Base-by-base conservation (phyloP, 352 stramenopile genomes). In the Globisporangium abappressorium region DNA sequence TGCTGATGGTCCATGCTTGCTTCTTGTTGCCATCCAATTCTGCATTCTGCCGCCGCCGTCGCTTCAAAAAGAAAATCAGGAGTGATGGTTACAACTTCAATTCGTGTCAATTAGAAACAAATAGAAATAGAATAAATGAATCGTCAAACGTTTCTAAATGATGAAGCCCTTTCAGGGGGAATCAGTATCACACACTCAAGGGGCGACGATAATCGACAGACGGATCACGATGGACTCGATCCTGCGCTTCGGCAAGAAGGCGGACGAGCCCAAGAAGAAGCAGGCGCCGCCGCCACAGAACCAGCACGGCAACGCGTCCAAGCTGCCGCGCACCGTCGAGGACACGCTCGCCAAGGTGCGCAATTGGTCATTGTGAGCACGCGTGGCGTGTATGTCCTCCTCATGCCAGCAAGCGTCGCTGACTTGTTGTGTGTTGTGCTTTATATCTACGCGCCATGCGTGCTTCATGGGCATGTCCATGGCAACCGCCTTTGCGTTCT, bases 311-410 rank as follows among this genome's bases (percentile, higher is more conserved):
- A 80, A 62, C 24, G 76, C 78, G 47, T 76, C 82, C 20, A 82
- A 85, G 70, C 74, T 91, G 36, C 79, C 80, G 34, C 71, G 69
- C 15, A 74, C 76, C 14, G 80, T 91, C 3, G 82, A 89, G 51
- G 71, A 87, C 24, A 80, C 76, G 24, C 75, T 91, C 24, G 68
- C 74, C 7, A 82, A 84, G 73, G 82, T 91, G 64, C 1, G 26
- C 38, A 14, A 46, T 46, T 46, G 38, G 18, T 20, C 38, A 14
- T 20, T 46, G 38, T 46, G 38, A 46, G 36, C 26, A 18, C 26
- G 64, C 47, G 11, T 5, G 11, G 24, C 53, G 54, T 60, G 28
- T 26, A 43, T 24, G 7, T 43, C 20, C 15, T 46, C 38, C 38
- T 46, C 38, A 46, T 46, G 6, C 4, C 38, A 7, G 38, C 38